Evolutionary conservation across 2,329 filamentous ascomycete genomes (phyloP), one percentile per base, ranked within the genome.

Genomic region (Phialocephala subalpina): DNA sequence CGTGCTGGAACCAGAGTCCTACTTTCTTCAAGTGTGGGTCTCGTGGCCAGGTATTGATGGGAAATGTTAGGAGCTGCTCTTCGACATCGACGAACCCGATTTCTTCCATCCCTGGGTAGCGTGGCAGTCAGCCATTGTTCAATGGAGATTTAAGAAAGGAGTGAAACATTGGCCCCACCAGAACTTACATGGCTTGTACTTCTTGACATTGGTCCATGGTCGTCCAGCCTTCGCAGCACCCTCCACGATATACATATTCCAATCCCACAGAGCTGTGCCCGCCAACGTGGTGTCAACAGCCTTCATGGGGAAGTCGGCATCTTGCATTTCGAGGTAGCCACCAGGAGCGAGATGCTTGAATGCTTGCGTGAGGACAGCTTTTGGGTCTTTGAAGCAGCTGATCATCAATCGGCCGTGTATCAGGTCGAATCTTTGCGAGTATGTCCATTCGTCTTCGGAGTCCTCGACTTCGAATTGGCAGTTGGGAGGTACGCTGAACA

Each of bases 311-410:
- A 55, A 63, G 9, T 61, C 38, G 3, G 49, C 40, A 33, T 68
- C 68, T 60, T 68, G 63, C 53, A 67, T 65, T 36, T 69, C 67
- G 33, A 69, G 40, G 53, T 64, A 66, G 1, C 67, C 67, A 5
- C 65, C 65, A 9, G 65, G 63, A 12, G 29, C 33, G 9, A 64
- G 56, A 35, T 29, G 18, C 14, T 35, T 27, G 22, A 64, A 64
- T 8, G 62, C 62, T 45, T 60, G 45, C n/a, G 42, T 18, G 57
- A 60, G 18, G 12, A 60, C 35, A 6, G 6, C n/a, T 2, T n/a
- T 29, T 2, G 56, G 62, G 33, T 53, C 42, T 55, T 53, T 33
- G 45, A 64, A 52, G 22, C 62, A 64, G 22, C 40, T 33, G n/a
- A 60, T 55, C 25, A 55, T 27, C 3, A 55, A 22, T 14, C 49